A percentile compares a stretch with the other conserved stretches of the same genome.
Evolutionary conservation across 768 basidiomycete genomes (phyloP).

Genomic region (Mycena filopes): DNA sequence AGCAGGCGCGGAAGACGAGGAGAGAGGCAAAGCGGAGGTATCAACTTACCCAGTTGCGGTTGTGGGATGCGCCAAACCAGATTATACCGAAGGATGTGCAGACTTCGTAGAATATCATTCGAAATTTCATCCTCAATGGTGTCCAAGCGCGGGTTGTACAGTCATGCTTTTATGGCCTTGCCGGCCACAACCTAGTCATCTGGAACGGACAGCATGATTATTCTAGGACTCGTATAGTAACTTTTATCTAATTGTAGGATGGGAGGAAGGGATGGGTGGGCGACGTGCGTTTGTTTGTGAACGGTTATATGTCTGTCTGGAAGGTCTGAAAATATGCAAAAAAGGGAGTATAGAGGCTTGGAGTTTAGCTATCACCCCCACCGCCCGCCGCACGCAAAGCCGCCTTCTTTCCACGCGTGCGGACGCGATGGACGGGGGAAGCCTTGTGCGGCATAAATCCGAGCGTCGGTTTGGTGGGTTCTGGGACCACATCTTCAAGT

Average conservation of each 20-base stretch:
- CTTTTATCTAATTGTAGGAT: conserved; percentile 11
- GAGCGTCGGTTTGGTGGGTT: conserved; percentile 9
- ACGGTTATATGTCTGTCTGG: background rate
- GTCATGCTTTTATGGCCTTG: no score
- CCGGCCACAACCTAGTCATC: no score
- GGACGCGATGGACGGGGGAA: conserved; percentile 14
- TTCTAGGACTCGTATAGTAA: conserved; percentile 7
- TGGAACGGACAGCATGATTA: conserved; percentile 12
- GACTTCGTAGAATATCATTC: background rate
- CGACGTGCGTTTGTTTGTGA: conserved; percentile 18
- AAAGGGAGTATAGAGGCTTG: background rate
- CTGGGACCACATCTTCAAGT: conserved; percentile 33
- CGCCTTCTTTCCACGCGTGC: conserved; percentile 25
- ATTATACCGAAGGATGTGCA: conserved; percentile 54
- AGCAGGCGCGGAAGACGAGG: conserved; percentile 64
- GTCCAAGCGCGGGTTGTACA: background rate
- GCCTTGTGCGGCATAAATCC: conserved; percentile 24
- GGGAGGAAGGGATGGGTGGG: conserved; percentile 12
- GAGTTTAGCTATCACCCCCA: conserved; percentile 6
- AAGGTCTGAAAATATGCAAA: conserved; percentile 12
- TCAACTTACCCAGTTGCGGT: conserved; percentile 63
- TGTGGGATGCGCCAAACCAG: conserved; percentile 69
- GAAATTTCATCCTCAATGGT: background rate
- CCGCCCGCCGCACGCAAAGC: conserved; percentile 14
- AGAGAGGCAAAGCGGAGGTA: conserved; percentile 64